These are phyloP conservation scores for Pseudotsuga menziesii DNA, from an alignment of 75 land plant species.

Conservation along the genomic window DNA sequence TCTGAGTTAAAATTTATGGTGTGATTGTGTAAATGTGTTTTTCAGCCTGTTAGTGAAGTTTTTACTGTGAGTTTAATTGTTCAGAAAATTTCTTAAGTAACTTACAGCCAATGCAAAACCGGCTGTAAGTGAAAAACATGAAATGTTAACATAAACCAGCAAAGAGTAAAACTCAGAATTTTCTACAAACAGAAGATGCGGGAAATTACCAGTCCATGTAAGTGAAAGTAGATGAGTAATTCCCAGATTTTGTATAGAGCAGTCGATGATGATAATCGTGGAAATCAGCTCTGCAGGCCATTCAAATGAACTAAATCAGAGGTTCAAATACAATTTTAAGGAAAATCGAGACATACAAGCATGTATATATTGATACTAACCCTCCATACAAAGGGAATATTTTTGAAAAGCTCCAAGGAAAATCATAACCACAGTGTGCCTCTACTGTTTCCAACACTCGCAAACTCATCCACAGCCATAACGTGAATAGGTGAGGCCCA, in stretches of 20 bases:
- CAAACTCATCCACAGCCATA: slow-evolving; percentile 96
- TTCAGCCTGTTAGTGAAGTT: too few species aligned
- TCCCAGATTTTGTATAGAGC: slow-evolving; percentile 96
- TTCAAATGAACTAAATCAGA: slow-evolving; percentile 3
- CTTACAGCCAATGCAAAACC: too few species aligned
- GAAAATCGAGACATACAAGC: slow-evolving; percentile 9
- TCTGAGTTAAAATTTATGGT: too few species aligned
- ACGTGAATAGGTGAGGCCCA: slow-evolving; percentile 93
- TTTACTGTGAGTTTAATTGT: too few species aligned
- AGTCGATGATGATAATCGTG: slow-evolving; percentile 99
- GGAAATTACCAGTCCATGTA: slow-evolving; percentile 93
- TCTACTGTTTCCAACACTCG: slow-evolving; percentile 99
- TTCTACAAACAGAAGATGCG: not conserved
- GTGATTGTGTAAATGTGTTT: too few species aligned
- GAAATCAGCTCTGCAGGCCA: slow-evolving; percentile 77
- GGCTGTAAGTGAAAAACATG: too few species aligned
- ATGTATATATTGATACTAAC: slow-evolving; percentile 31
- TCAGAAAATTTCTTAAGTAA: too few species aligned
- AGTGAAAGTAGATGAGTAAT: slow-evolving; percentile 93
- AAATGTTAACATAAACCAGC: too few species aligned
- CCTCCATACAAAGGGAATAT: slow-evolving; percentile 93
- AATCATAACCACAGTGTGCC: slow-evolving; percentile 98
- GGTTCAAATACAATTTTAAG: not conserved
- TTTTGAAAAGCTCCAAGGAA: slow-evolving; percentile 98
- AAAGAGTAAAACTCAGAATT: too few species aligned